Evolutionary conservation across 768 basidiomycete species (phyloP).

Genomic region (Rhizopogon rudus): DNA sequence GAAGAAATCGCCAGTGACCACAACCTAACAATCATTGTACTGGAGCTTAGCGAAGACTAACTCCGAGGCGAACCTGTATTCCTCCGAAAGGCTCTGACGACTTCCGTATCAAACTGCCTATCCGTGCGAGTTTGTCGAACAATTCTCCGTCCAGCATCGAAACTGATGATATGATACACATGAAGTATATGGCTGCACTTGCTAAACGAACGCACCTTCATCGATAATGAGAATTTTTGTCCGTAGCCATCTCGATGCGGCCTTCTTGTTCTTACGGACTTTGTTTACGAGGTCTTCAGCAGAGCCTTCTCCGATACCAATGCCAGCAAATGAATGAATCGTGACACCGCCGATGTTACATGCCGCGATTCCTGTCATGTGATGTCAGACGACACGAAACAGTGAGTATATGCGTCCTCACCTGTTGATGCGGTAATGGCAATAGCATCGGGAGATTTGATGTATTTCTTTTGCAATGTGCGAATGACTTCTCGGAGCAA

Average conservation of each 20-base stretch:
- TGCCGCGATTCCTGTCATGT: constrained; percentile 74
- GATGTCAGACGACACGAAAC: not conserved
- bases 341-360: constrained; percentile 97
- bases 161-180: constrained; percentile 42
- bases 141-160: constrained; percentile 96
- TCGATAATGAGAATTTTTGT: constrained; percentile 84
- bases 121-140: constrained; percentile 82
- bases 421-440: constrained; percentile 96
- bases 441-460: constrained; percentile 60
- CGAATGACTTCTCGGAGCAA: constrained; percentile 89
- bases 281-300: constrained; percentile 59
- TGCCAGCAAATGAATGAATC: constrained; percentile 93
- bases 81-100: constrained; percentile 81
- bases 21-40: constrained; percentile 41
- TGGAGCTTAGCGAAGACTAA: not conserved
- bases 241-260: constrained; percentile 71
- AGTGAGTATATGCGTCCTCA: constrained; percentile 19
- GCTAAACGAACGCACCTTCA: constrained; percentile 46
- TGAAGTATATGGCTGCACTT: not conserved
- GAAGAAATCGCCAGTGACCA: constrained; percentile 97
- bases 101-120: constrained; percentile 63
- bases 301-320: constrained; percentile 74
- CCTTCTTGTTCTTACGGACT: constrained; percentile 82
- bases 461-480: constrained; percentile 51
- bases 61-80: constrained; percentile 60